A percentile compares a stretch with the other conserved stretches of the same genome.
Evolutionary conservation across 129 eudicot genomes (phyloP).

Genomic region (Helianthus tuberosus): DNA sequence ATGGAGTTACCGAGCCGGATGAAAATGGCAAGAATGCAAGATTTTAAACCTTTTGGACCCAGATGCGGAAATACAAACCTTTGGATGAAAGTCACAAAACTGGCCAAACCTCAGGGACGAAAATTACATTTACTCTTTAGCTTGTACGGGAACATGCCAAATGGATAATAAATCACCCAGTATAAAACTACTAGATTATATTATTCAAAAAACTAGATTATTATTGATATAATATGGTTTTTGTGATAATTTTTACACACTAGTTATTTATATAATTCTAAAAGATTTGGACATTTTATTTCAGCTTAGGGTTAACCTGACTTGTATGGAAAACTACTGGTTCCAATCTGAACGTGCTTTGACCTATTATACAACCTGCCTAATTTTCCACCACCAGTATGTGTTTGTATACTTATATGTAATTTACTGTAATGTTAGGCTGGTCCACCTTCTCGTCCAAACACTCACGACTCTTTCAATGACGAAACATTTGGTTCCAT

Average conservation of each 20-base stretch:
- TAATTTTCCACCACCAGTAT: neutral
- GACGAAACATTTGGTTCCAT: constrained; percentile 96
- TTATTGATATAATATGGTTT: neutral
- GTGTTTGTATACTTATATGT: constrained; percentile 2
- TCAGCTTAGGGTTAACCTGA: neutral
- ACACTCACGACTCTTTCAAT: constrained; percentile 69
- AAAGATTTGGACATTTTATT: neutral
- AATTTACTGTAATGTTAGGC: constrained; percentile 56
- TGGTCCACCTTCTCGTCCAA: constrained; percentile 61
- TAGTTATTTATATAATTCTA: neutral
- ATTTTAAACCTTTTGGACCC: no score
- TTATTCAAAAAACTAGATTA: neutral
- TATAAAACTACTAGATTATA: neutral
- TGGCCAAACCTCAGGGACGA: no score
- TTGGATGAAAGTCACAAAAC: no score
- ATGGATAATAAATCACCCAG: neutral
- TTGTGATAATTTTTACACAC: neutral
- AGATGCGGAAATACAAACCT: no score
- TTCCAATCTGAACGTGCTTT: neutral
- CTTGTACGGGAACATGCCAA: neutral
- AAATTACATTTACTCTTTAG: no score
- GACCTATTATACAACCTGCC: neutral
- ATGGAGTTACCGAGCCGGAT: no score
- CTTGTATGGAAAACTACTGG: neutral
- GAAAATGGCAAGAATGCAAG: no score